Conservation (phyloP, 2,329 filamentous ascomycete species). For the Sphaerostilbella broomeana region DNA sequence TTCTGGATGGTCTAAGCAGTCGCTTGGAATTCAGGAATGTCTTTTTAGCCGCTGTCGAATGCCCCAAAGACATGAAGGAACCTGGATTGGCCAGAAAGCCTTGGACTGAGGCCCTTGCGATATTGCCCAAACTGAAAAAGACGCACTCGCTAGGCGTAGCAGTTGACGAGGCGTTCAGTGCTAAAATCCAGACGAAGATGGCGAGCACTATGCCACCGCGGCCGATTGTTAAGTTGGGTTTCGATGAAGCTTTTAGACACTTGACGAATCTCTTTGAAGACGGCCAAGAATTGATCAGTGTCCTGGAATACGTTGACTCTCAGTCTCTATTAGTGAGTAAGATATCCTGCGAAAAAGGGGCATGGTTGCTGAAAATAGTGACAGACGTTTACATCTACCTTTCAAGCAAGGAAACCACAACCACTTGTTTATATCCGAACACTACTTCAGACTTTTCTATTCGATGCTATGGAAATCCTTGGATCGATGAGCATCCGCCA, state of each 20-base stretch:
- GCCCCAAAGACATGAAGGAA: constrained; percentile 38
- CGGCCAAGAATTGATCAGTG: constrained; percentile 59
- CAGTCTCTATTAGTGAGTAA: constrained; percentile 60
- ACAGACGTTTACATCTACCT: constrained; percentile 65
- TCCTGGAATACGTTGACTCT: constrained; percentile 61
- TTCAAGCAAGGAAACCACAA: constrained; percentile 73
- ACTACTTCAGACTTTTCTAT: constrained; percentile 68
- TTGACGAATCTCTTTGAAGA: constrained; percentile 67
- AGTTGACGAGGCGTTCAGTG: constrained; percentile 76
- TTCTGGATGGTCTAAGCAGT: constrained; percentile 50
- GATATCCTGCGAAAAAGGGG: background rate
- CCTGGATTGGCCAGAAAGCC: constrained; percentile 42
- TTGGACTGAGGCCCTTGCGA: constrained; percentile 44
- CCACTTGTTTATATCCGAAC: constrained; percentile 79
- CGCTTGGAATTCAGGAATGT: constrained; percentile 61
- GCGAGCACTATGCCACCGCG: constrained; percentile 91
- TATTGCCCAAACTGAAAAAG: constrained; percentile 50
- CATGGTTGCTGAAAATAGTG: background rate
- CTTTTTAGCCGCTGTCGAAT: constrained; percentile 52
- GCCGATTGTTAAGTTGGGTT: constrained; percentile 73
- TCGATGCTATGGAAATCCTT: constrained; percentile 63
- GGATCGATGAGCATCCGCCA: constrained; percentile 63
- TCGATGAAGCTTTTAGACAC: constrained; percentile 63
- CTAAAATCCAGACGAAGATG: constrained; percentile 82
- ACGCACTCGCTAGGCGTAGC: constrained; percentile 56